Evolutionary conservation across 192 early-diverging fungal genomes (phyloP).

Genomic region (Rhizophagus sp.): DNA sequence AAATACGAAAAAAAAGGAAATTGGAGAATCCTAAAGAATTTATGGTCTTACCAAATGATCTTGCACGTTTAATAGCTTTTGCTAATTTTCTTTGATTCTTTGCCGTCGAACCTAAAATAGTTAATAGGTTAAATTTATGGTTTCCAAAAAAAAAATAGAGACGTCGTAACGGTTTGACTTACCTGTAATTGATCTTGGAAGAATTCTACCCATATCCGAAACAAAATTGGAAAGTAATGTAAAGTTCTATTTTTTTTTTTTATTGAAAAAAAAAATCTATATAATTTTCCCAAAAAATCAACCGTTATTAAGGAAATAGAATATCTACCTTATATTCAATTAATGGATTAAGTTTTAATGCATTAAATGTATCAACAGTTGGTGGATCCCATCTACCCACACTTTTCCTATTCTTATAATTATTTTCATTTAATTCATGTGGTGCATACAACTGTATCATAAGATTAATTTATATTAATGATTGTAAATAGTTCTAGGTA

Average conservation of each 20-base stretch:
- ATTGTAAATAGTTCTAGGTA: background rate
- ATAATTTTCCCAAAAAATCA: background rate
- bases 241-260: constrained; percentile 32
- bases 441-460: constrained; percentile 1
- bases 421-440: constrained; percentile 8
- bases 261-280: background rate
- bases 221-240: constrained; percentile 44
- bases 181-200: constrained; percentile 47
- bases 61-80: constrained; percentile 46
- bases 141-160: no score
- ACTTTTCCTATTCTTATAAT: constrained; percentile 3
- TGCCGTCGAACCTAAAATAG: constrained; percentile 40
- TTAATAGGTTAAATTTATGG: background rate
- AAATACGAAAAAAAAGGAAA: background rate
- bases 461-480: background rate
- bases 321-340: constrained; percentile 43
- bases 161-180: background rate
- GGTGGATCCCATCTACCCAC: background rate
- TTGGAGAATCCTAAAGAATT: background rate
- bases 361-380: constrained; percentile 43
- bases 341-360: constrained; percentile 43
- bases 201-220: constrained; percentile 51
- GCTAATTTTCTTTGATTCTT: constrained; percentile 53
- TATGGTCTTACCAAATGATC: constrained; percentile 43
- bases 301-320: background rate